Evolutionary conservation across 176 grass and related monocot genomes (phyloP), one percentile per base, ranked within the genome.

Genomic region (Metroxylon sagu): DNA sequence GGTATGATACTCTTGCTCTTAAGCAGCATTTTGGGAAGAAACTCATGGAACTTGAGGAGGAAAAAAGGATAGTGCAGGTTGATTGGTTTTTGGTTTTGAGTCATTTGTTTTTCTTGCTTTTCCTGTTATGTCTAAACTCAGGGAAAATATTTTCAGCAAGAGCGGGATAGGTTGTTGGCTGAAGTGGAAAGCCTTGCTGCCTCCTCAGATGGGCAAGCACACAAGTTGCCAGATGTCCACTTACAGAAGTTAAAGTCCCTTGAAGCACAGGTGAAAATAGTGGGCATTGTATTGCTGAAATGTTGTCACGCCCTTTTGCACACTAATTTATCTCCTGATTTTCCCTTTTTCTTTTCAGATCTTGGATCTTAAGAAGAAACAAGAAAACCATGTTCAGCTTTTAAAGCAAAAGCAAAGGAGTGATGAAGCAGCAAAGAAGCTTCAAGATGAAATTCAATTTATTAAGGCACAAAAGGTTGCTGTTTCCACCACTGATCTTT

Each of bases 371-470:
- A 97, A 97, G 73, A 97, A 91, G 80, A 97, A 97, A 61, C 93
- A 97, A 72, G 93, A 97, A 54, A 97, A 83, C 52, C 93, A 92
- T 75, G 81, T 97, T 72, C 87, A 97, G 60, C 76, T 97, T 75
- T 66, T 92, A 70, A 97, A 92, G 76, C 83, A 97, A 72, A 97
- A 97, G 61, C 93, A 97, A 70, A 97, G 85, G 81, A 97, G 93
- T 71, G 93, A 97, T 28, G 93, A 97, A 74, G 79, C 84, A 56
- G 84, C 93, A 56, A 97, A 97, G 81, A 97, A 97, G 76, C 72
- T 97, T 25, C 93, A 97, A 78, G 93, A 97, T 48, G 93, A 97
- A 74, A 97, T 97, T 71, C 87, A 91, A 68, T 97, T 80, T 83
- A 97, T 97, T 39, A 92, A 97, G 49, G 19, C 84, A 57, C 93